These are phyloP conservation scores for Ormosia emarginata DNA, from an alignment of 306 rosid species.

Conservation along the genomic window DNA sequence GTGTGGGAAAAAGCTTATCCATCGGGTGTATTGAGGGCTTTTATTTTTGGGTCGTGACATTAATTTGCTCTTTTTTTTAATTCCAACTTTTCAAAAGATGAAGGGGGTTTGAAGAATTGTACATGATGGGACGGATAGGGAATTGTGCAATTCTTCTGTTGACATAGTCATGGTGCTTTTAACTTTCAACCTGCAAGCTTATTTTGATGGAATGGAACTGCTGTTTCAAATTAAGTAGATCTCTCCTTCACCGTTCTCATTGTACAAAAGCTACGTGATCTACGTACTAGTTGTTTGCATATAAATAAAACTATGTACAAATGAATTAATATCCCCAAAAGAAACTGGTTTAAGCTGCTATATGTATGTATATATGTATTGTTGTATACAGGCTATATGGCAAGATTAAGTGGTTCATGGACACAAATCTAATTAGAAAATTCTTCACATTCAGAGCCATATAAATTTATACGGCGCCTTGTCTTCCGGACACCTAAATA, in stretches of 20 bases:
- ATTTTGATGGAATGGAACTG: background rate
- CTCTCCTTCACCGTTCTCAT: background rate
- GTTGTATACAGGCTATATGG: no score
- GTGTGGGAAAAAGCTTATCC: slow-evolving; percentile 26
- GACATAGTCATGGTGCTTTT: slow-evolving; percentile 16
- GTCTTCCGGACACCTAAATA: slow-evolving; percentile 25
- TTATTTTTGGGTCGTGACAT: background rate
- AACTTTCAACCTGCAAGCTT: slow-evolving; percentile 2
- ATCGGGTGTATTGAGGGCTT: slow-evolving; percentile 28
- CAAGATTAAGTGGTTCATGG: background rate
- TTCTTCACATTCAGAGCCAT: background rate
- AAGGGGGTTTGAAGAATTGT: slow-evolving; percentile 40
- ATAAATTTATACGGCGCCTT: slow-evolving; percentile 27
- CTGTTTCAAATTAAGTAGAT: slow-evolving; percentile 9
- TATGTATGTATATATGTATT: background rate
- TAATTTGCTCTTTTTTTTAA: slow-evolving; percentile 17
- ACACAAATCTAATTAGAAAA: background rate
- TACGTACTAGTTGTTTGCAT: background rate
- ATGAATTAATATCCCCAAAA: background rate
- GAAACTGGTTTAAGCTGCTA: background rate
- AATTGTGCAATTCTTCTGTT: slow-evolving; percentile 52
- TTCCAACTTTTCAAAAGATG: slow-evolving; percentile 27
- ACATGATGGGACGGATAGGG: slow-evolving; percentile 40
- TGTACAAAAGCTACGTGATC: background rate
- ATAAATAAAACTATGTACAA: background rate